phyloP scores from a whole-genome alignment of 2,329 filamentous ascomycete species.

The Ciborinia camelliae region DNA sequence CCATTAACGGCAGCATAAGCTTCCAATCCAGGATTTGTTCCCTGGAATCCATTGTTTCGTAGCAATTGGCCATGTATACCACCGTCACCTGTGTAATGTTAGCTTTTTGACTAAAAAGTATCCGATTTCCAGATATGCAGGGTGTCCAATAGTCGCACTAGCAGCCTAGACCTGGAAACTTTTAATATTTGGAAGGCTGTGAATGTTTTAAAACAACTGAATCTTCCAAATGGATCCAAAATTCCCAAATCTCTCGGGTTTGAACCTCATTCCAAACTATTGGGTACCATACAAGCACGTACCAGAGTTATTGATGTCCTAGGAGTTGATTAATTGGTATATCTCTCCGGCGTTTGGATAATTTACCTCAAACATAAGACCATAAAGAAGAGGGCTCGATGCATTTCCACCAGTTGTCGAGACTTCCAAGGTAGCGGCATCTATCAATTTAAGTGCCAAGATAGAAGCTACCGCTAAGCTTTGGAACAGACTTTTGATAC shows the following conservation, averaged over 20 bases:
- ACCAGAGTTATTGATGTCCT: conserved; percentile 19
- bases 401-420: conserved; percentile 25
- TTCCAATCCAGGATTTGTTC: conserved; percentile 21
- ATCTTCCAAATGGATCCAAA: no score
- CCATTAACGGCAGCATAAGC: conserved; percentile 22
- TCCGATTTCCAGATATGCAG: neutral
- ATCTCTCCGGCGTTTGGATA: neutral
- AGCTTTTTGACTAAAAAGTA: neutral
- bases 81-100: conserved; percentile 49
- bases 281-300: no score
- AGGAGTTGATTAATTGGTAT: neutral
- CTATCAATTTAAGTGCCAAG: neutral
- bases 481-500: neutral
- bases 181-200: no score
- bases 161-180: no score
- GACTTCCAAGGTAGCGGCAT: conserved; percentile 20
- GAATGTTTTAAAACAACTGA: no score
- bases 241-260: no score
- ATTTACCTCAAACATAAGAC: conserved; percentile 26
- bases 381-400: conserved; percentile 26
- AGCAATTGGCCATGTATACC: conserved; percentile 69
- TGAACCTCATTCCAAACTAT: no score
- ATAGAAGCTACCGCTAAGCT: neutral
- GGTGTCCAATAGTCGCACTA: no score
- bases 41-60: conserved; percentile 65